A percentile compares a stretch with the other conserved stretches of the same genome.
phyloP scores from a whole-genome alignment of 2,329 filamentous ascomycete genomes.

The Tolypocladium sp. region DNA sequence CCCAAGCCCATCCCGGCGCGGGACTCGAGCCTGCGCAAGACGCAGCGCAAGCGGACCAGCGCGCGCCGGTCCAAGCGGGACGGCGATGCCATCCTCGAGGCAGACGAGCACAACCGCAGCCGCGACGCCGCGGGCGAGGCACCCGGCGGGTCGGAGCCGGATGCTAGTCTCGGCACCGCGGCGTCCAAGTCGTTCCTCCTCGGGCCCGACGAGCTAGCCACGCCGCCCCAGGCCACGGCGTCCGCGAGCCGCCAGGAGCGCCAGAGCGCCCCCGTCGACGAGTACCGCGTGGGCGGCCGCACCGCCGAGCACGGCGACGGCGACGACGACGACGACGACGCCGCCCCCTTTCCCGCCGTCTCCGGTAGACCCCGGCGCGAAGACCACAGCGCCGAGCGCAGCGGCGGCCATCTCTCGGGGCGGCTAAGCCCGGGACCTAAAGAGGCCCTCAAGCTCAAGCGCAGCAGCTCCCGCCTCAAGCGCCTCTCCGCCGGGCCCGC shows the following conservation, averaged over 20 bases:
- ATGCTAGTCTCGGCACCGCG: background rate
- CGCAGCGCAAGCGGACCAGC: conserved; percentile 44
- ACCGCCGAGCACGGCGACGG: conserved; percentile 16
- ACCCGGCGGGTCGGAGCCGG: conserved; percentile 6
- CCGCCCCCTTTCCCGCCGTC: conserved; percentile 61
- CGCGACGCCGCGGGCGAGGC: conserved; percentile 11
- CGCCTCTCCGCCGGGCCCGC: conserved; percentile 42
- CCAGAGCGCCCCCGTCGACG: conserved; percentile 2
- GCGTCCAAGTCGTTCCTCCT: conserved; percentile 11
- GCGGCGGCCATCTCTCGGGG: conserved; percentile 35
- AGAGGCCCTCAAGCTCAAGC: conserved; percentile 37
- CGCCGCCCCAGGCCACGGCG: conserved; percentile 7
- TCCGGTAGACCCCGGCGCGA: conserved; percentile 49
- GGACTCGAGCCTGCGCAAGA: conserved; percentile 59
- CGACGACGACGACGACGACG: conserved; percentile 53
- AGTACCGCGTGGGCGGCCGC: conserved; percentile 9
- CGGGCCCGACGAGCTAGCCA: conserved; percentile 11
- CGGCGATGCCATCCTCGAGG: conserved; percentile 34
- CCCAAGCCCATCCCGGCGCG: conserved; percentile 53
- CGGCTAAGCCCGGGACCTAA: conserved; percentile 37
- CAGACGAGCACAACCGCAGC: conserved; percentile 20
- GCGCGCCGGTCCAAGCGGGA: conserved; percentile 40
- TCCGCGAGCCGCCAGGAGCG: too few species aligned
- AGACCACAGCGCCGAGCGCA: conserved; percentile 37
- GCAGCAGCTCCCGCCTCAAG: conserved; percentile 50